Percentiles rank a stretch among this genome's conserved stretches.
phyloP scores from a whole-genome alignment of 148 eudicot genomes.

The Rhododendron mucronatum region DNA sequence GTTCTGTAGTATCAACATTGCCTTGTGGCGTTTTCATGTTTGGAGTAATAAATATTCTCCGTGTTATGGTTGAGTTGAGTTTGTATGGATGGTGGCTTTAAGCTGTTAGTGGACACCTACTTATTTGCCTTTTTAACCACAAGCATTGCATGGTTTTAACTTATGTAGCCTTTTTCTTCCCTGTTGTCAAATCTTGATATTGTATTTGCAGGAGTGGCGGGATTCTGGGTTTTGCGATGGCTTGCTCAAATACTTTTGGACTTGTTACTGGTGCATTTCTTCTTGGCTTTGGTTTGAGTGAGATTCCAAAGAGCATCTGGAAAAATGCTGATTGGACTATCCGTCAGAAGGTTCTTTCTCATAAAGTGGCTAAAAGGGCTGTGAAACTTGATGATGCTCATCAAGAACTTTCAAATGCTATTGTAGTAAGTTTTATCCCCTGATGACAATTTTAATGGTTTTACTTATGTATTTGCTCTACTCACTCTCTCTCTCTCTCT shows the following conservation, averaged over 20 bases:
- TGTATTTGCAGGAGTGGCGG: slow-evolving; percentile 51
- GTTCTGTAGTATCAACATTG: neutral
- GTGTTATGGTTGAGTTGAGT: neutral
- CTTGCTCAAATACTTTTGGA: slow-evolving; percentile 96
- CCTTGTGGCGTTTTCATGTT: neutral
- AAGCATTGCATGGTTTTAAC: neutral
- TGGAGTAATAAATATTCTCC: neutral
- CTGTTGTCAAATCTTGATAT: neutral
- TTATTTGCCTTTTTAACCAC: neutral
- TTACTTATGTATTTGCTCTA: neutral
- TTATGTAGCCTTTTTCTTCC: neutral
- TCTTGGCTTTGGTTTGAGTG: slow-evolving; percentile 84
- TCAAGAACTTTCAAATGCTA: slow-evolving; percentile 82
- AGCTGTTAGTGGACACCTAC: neutral
- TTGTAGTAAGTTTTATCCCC: slow-evolving; percentile 55
- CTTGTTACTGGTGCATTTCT: slow-evolving; percentile 95
- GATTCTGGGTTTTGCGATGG: slow-evolving; percentile 90
- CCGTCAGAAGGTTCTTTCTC: slow-evolving; percentile 73
- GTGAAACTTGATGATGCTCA: slow-evolving; percentile 92
- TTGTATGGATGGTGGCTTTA: neutral
- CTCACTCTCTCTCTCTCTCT: neutral
- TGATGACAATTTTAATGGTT: neutral
- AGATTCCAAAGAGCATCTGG: slow-evolving; percentile 88
- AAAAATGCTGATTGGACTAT: slow-evolving; percentile 71
- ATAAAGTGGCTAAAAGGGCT: slow-evolving; percentile 84